Percentiles rank a stretch among this genome's conserved stretches.
Conservation (phyloP, 2,329 filamentous ascomycete species). For the Thielaviopsis cerberus region DNA sequence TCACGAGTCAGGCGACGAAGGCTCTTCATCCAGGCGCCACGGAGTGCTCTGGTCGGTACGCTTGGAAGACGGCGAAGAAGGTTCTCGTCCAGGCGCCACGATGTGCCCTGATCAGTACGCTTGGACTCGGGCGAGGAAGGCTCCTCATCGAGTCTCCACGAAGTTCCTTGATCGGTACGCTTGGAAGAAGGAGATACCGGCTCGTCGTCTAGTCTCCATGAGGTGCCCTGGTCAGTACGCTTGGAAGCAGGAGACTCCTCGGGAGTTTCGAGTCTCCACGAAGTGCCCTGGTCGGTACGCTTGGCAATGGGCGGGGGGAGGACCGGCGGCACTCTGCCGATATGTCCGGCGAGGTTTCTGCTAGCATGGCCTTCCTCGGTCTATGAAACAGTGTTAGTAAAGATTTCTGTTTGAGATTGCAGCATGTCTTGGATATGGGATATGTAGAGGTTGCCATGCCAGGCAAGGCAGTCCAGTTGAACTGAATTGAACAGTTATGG, state of each 20-base stretch:
- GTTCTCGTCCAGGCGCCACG: conserved; percentile 1
- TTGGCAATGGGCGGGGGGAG: not conserved
- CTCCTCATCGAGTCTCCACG: not conserved
- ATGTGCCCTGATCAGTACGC: not conserved
- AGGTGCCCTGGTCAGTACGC: not conserved
- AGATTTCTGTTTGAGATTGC: not conserved
- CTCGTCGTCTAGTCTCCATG: conserved; percentile 4
- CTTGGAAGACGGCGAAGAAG: not conserved
- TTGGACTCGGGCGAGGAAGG: not conserved
- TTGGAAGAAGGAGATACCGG: not conserved
- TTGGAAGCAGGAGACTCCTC: not conserved
- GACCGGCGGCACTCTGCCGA: not conserved
- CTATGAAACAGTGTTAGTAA: conserved; percentile 6
- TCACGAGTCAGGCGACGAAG: not conserved
- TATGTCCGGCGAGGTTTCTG: conserved; percentile 2
- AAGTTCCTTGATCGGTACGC: not conserved
- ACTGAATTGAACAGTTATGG: not conserved
- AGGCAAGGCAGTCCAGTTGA: not conserved
- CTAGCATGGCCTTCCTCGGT: conserved; percentile 3
- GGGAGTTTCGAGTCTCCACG: not conserved
- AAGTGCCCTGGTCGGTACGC: not conserved
- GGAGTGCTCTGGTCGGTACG: not conserved
- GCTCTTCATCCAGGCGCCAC: not conserved
- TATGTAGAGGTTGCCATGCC: not conserved
- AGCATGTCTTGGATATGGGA: not conserved